Evolutionary conservation across 768 basidiomycete species (phyloP).

Genomic region (Suillus subalutaceus): DNA sequence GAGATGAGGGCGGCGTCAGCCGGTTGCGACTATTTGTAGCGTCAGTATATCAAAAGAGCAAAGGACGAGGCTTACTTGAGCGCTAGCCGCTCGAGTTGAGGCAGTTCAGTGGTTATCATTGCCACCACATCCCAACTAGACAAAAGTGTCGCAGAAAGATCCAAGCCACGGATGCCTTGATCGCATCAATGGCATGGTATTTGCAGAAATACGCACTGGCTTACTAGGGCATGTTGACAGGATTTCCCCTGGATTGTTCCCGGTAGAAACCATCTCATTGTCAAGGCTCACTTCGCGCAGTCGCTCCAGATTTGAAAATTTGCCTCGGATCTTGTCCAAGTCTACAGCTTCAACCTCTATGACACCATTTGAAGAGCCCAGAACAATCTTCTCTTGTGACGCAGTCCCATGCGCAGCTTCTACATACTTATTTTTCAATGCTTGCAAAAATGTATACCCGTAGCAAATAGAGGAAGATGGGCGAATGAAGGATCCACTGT

Average conservation of each 20-base stretch:
- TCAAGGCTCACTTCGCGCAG: constrained; percentile 85
- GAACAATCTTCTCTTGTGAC: constrained; percentile 61
- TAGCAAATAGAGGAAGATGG: constrained; percentile 57
- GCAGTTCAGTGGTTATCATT: constrained; percentile 62
- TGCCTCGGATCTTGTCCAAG: constrained; percentile 75
- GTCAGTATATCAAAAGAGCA: constrained; percentile 18
- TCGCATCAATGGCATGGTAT: constrained; percentile 19
- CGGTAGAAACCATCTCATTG: constrained; percentile 58
- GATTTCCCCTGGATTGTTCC: constrained; percentile 55
- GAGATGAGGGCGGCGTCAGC: constrained; percentile 44
- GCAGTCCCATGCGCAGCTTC: constrained; percentile 56
- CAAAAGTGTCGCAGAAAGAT: constrained; percentile 79
- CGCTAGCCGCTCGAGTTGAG: constrained; percentile 61
- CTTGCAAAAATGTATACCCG: constrained; percentile 74
- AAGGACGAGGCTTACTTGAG: constrained; percentile 69
- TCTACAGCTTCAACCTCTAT: constrained; percentile 88
- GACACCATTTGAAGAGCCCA: constrained; percentile 81
- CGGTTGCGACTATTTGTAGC: constrained; percentile 63
- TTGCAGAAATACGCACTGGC: constrained; percentile 28
- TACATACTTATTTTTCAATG: constrained; percentile 78
- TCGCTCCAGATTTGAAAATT: constrained; percentile 64
- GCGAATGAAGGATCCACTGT: constrained; percentile 81
- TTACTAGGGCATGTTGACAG: constrained; percentile 67
- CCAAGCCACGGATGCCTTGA: constrained; percentile 75
- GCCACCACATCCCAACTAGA: constrained; percentile 72